Evolutionary conservation across 148 eudicot genomes (phyloP).

Genomic region (Tetragonia tetragonoides): DNA sequence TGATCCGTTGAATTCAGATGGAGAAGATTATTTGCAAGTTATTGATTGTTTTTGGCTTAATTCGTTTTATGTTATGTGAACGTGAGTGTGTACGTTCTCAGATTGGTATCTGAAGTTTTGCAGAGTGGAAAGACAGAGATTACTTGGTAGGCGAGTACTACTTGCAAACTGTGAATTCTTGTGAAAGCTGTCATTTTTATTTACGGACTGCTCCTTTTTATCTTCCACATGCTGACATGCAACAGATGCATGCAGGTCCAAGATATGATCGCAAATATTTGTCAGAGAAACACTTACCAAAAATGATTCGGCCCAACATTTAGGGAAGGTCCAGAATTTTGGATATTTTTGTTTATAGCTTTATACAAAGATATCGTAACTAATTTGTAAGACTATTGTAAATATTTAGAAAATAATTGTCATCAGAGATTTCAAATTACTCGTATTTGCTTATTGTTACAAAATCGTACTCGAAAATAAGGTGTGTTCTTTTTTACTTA

Average conservation of each 20-base stretch:
- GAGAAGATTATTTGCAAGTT: conserved; percentile 3
- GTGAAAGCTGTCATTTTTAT: background rate
- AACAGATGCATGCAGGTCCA: background rate
- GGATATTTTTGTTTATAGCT: too few species aligned
- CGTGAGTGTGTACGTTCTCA: conserved; percentile 7
- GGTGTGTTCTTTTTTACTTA: too few species aligned
- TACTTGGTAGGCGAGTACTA: conserved; percentile 3
- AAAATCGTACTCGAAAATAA: too few species aligned
- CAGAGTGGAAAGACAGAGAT: background rate
- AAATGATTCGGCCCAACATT: background rate
- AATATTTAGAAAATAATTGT: too few species aligned
- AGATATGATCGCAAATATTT: background rate
- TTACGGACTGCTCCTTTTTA: background rate
- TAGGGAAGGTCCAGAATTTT: too few species aligned
- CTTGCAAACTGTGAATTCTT: background rate
- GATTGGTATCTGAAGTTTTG: background rate
- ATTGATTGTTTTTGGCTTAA: too few species aligned
- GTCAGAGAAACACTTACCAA: background rate
- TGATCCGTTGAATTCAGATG: background rate
- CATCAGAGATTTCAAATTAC: too few species aligned
- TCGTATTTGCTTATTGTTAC: too few species aligned
- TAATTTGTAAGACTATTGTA: too few species aligned
- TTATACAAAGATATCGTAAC: too few species aligned
- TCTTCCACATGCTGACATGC: background rate
- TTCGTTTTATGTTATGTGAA: background rate